Percentiles rank a stretch among this genome's conserved stretches.
These are phyloP conservation scores for Thamnidium elegans DNA, from an alignment of 192 early-diverging fungal genomes.

Conservation along the genomic window DNA sequence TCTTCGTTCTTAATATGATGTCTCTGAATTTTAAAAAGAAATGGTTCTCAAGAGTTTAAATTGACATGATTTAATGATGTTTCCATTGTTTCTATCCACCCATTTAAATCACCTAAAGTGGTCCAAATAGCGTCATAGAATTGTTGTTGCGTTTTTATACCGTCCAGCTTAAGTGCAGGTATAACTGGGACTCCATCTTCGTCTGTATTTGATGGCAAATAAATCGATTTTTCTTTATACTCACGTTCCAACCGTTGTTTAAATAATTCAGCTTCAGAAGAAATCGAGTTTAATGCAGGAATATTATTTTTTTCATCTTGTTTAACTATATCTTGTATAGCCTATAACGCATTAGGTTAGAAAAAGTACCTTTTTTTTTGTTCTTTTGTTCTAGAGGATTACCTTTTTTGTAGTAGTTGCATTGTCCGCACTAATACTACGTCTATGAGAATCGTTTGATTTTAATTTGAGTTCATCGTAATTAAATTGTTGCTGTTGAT, in stretches of 20 bases:
- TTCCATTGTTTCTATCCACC: slow-evolving; percentile 14
- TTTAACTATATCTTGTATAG: slow-evolving; percentile 8
- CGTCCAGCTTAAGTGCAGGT: slow-evolving; percentile 2
- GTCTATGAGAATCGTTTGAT: slow-evolving; percentile 13
- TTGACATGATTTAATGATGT: slow-evolving; percentile 7
- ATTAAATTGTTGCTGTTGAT: slow-evolving; percentile 2
- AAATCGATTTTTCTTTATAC: no score
- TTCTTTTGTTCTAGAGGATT: not conserved
- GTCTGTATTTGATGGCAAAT: not conserved
- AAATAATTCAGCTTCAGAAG: not conserved
- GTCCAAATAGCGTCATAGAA: slow-evolving; percentile 16
- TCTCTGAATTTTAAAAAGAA: not conserved
- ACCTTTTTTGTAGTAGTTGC: slow-evolving; percentile 16
- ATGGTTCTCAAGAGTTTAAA: not conserved
- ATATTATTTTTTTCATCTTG: not conserved
- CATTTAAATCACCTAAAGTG: slow-evolving; percentile 12
- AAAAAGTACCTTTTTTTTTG: not conserved
- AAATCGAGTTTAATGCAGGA: not conserved
- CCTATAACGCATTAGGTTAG: not conserved
- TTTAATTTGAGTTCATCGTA: not conserved
- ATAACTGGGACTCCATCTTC: slow-evolving; percentile 2
- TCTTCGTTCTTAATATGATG: no score
- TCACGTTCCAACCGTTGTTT: not conserved
- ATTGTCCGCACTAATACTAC: slow-evolving; percentile 34
- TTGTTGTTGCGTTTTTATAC: slow-evolving; percentile 3